phyloP scores from a whole-genome alignment of 2,329 filamentous ascomycete species.

The Lasiodiplodia hormozganensis region DNA sequence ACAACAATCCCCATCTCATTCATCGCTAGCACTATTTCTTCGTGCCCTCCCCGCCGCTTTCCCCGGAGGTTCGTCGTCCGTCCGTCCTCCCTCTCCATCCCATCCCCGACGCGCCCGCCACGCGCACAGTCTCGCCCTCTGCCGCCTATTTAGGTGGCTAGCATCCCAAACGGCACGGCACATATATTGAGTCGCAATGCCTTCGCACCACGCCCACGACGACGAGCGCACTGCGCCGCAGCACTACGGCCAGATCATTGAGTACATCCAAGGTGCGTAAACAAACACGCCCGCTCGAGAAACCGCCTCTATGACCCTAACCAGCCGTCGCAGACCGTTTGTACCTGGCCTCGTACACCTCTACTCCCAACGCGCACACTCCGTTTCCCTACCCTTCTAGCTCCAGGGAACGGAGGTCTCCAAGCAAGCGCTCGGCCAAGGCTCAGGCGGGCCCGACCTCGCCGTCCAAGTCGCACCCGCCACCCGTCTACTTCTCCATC shows the following conservation, averaged over 20 bases:
- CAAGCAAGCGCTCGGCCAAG: slow-evolving; percentile 77
- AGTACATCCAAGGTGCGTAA: slow-evolving; percentile 88
- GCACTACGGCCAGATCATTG: slow-evolving; percentile 87
- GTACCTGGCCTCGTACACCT: slow-evolving; percentile 91
- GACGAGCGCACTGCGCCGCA: slow-evolving; percentile 34
- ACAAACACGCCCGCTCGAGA: slow-evolving; percentile 33
- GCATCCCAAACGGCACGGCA: background rate
- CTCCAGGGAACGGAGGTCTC: slow-evolving; percentile 64
- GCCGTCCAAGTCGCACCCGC: slow-evolving; percentile 55
- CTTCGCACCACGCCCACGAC: slow-evolving; percentile 24
- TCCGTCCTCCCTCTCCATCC: slow-evolving; percentile 1
- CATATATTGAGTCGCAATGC: slow-evolving; percentile 18
- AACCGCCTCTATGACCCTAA: background rate
- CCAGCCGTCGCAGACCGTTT: slow-evolving; percentile 72
- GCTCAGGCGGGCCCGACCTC: slow-evolving; percentile 65
- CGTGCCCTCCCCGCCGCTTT: background rate
- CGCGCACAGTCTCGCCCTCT: background rate
- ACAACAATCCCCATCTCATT: slow-evolving; percentile 5
- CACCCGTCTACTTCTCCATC: slow-evolving; percentile 93
- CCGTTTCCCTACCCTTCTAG: slow-evolving; percentile 78
- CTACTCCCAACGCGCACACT: slow-evolving; percentile 79
- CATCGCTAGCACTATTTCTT: slow-evolving; percentile 27
- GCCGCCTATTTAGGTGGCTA: slow-evolving; percentile 6
- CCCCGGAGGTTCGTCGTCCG: background rate
- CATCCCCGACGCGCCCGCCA: slow-evolving; percentile 9